phyloP scores from a whole-genome alignment of 768 basidiomycete species.

The Imleria badia region DNA sequence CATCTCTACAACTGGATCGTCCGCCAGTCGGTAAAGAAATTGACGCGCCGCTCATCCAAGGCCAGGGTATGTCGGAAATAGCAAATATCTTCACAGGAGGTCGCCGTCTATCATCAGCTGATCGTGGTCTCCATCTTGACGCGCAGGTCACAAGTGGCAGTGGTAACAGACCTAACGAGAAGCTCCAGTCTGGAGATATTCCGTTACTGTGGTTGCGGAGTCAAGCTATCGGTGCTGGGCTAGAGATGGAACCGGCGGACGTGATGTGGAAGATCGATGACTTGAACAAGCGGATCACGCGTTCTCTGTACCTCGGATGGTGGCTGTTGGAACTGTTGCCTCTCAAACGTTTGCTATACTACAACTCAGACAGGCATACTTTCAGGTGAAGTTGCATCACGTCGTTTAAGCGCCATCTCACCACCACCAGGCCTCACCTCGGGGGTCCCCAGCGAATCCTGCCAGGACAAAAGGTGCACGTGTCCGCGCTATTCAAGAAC shows the following conservation, averaged over 20 bases:
- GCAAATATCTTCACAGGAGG: too few relatives aligned
- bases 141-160: conserved; percentile 19
- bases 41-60: too few relatives aligned
- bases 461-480: conserved; percentile 32
- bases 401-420: conserved; percentile 5
- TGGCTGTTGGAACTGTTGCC: conserved; percentile 28
- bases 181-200: conserved; percentile 28
- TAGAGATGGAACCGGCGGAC: conserved; percentile 21
- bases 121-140: background rate
- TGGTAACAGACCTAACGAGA: conserved; percentile 28
- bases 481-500: conserved; percentile 31
- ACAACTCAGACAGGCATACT: conserved; percentile 26
- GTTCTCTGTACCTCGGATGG: conserved; percentile 19
- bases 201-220: conserved; percentile 34
- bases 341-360: conserved; percentile 26
- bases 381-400: conserved; percentile 7
- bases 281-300: conserved; percentile 21
- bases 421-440: conserved; percentile 22
- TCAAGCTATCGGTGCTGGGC: conserved; percentile 27
- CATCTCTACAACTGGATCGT: conserved; percentile 39
- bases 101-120: conserved; percentile 13
- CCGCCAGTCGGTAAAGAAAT: background rate
- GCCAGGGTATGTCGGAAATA: too few relatives aligned
- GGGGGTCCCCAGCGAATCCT: conserved; percentile 27
- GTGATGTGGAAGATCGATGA: conserved; percentile 32